These are phyloP conservation scores for Colletotrichum endophyticum DNA, from an alignment of 2,329 filamentous ascomycete species.

Conservation along the genomic window DNA sequence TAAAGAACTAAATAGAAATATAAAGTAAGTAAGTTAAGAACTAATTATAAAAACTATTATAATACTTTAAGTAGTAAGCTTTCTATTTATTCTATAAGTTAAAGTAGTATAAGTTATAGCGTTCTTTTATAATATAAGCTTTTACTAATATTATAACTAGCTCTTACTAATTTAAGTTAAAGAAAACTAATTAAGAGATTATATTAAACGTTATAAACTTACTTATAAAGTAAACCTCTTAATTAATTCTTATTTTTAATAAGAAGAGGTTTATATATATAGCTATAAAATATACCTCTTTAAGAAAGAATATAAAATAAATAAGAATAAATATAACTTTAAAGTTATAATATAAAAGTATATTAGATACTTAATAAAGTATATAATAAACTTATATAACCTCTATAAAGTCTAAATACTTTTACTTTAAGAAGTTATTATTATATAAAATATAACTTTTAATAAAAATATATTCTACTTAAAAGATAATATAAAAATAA, in stretches of 20 bases:
- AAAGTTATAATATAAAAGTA: not conserved
- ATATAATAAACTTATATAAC: not conserved
- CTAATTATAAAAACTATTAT: too few relatives aligned
- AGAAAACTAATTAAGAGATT: not conserved
- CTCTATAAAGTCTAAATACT: too few relatives aligned
- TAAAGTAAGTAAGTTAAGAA: too few relatives aligned
- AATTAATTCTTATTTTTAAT: not conserved
- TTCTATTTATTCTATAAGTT: too few relatives aligned
- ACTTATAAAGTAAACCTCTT: not conserved
- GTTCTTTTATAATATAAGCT: too few relatives aligned
- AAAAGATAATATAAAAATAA: too few relatives aligned
- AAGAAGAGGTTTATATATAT: not conserved
- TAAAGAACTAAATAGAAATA: too few relatives aligned
- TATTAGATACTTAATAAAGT: not conserved
- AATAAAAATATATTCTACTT: not conserved
- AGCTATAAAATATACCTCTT: not conserved
- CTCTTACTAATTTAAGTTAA: too few relatives aligned
- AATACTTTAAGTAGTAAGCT: too few relatives aligned
- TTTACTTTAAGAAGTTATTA: too few relatives aligned
- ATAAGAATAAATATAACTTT: not conserved
- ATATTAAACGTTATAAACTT: not conserved
- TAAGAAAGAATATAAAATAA: not conserved
- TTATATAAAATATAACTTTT: not conserved
- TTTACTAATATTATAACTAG: too few relatives aligned
- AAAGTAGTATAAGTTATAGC: too few relatives aligned